Evolutionary conservation across 371 early-diverging fungal species (phyloP).

Genomic region (Mucor saturninus): DNA sequence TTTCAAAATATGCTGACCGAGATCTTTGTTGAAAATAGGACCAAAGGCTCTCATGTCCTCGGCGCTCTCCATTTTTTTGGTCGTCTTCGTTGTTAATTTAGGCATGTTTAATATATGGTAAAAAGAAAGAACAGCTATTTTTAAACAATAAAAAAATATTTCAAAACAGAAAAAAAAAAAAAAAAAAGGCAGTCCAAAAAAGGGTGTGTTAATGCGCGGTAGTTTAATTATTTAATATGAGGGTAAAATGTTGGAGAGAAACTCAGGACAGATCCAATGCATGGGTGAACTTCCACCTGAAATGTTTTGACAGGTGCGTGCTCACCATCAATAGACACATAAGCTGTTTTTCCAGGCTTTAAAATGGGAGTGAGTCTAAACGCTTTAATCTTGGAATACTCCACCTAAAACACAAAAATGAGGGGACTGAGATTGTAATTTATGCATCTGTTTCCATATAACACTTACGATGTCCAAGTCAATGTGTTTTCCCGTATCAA

Average conservation of each 20-base stretch:
- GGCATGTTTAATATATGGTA: constrained; percentile 34
- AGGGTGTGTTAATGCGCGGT: not conserved
- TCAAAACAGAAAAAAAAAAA: constrained; percentile 1
- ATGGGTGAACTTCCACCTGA: constrained; percentile 64
- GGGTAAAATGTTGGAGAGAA: constrained; percentile 8
- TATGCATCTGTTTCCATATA: too few species aligned
- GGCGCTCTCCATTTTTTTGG: constrained; percentile 28
- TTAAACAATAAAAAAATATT: constrained; percentile 1
- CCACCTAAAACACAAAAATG: constrained; percentile 37
- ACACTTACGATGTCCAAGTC: constrained; percentile 48
- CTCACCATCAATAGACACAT: constrained; percentile 66
- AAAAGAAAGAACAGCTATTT: not conserved
- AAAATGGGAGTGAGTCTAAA: constrained; percentile 56
- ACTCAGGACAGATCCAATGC: constrained; percentile 41
- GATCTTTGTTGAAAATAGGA: constrained; percentile 96
- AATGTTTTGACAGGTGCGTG: constrained; percentile 58
- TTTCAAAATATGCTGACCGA: constrained; percentile 99
- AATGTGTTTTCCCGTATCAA: constrained; percentile 59
- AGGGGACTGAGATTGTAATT: too few species aligned
- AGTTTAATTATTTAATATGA: not conserved
- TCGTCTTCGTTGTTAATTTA: constrained; percentile 49
- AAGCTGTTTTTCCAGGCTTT: constrained; percentile 38
- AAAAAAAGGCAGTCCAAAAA: constrained; percentile 13
- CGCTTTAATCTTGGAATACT: constrained; percentile 65
- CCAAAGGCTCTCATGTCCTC: constrained; percentile 65